Conservation (phyloP, 164 flowering plant species). For the Protea cynaroides region DNA sequence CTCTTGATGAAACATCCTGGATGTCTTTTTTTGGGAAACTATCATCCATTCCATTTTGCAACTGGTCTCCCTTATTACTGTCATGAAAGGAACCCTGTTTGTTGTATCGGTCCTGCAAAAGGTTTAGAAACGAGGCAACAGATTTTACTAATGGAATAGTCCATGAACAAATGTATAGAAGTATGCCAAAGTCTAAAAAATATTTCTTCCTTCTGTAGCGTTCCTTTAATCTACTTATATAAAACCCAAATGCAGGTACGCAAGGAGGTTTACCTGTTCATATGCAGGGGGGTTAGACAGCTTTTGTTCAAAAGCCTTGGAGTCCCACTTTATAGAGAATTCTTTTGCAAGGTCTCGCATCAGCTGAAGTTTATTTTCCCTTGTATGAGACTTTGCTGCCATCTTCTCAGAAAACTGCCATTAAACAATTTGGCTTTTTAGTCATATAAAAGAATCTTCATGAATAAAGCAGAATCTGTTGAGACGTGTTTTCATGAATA, state of each 20-base stretch:
- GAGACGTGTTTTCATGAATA: neutral
- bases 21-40: slow-evolving; percentile 9
- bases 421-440: slow-evolving; percentile 8
- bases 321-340: slow-evolving; percentile 49
- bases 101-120: slow-evolving; percentile 18
- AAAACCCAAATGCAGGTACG: neutral
- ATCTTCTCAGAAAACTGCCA: slow-evolving; percentile 41
- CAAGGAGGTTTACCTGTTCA: slow-evolving; percentile 25
- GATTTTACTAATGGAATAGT: neutral
- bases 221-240: neutral
- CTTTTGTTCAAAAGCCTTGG: slow-evolving; percentile 44
- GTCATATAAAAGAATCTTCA: neutral
- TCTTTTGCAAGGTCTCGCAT: slow-evolving; percentile 55
- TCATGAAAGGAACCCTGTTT: slow-evolving; percentile 13
- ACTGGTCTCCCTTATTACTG: slow-evolving; percentile 10
- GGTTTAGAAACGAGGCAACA: neutral
- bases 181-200: neutral
- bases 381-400: slow-evolving; percentile 32
- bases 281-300: slow-evolving; percentile 29
- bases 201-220: neutral
- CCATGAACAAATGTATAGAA: neutral
- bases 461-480: neutral
- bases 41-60: slow-evolving; percentile 10
- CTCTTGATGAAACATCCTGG: neutral
- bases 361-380: slow-evolving; percentile 55